Evolutionary conservation across 1,284 basidiomycete genomes (phyloP).

Genomic region (Pseudozyma hubeiensis): DNA sequence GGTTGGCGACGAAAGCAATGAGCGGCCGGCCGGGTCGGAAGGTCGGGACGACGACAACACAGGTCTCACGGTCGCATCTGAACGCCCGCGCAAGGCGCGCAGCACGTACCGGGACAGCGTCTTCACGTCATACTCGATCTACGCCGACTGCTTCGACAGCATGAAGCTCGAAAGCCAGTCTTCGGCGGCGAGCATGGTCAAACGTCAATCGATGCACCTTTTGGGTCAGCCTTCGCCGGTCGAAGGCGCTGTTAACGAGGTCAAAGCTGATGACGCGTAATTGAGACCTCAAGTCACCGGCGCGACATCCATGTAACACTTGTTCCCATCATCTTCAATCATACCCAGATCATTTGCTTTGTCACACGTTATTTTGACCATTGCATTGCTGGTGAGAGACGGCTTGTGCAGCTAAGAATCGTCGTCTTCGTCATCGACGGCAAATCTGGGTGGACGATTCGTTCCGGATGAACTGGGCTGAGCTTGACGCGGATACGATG

Average conservation of each 20-base stretch:
- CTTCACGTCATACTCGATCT: constrained; percentile 54
- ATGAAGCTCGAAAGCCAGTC: constrained; percentile 50
- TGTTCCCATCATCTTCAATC: constrained; percentile 8
- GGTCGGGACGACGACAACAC: constrained; percentile 1
- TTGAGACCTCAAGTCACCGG: neutral
- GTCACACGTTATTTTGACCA: neutral
- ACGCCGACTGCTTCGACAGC: constrained; percentile 51
- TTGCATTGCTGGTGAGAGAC: neutral
- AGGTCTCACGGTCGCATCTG: constrained; percentile 7
- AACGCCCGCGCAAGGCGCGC: constrained; percentile 25
- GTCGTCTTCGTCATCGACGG: constrained; percentile 38
- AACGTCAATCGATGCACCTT: constrained; percentile 41
- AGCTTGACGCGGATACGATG: constrained; percentile 1
- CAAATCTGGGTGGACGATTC: constrained; percentile 36
- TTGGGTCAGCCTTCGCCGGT: constrained; percentile 7
- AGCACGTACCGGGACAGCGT: constrained; percentile 50
- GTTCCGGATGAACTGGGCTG: constrained; percentile 9
- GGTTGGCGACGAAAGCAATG: neutral
- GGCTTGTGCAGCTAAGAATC: neutral
- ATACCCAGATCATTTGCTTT: constrained; percentile 16
- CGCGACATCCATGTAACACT: too few relatives aligned
- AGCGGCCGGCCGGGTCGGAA: neutral
- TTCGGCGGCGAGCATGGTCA: constrained; percentile 49
- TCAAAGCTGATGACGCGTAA: constrained; percentile 5
- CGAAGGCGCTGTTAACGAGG: neutral